Conservation (phyloP, 106 monocot genomes). For the Amphibolis antarctica region DNA sequence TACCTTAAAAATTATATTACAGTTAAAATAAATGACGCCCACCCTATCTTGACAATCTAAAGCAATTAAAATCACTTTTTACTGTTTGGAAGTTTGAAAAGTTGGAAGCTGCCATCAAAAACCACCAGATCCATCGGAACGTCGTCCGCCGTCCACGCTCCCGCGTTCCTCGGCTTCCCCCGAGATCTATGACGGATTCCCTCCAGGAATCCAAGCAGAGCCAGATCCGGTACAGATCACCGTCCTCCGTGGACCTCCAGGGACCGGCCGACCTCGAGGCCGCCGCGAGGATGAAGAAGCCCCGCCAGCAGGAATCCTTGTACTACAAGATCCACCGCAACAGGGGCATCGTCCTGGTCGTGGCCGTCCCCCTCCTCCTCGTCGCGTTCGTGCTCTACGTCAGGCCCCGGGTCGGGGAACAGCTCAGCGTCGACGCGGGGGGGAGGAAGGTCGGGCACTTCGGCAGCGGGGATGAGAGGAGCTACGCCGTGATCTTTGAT, state of each 20-base stretch:
- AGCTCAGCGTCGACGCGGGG: neutral
- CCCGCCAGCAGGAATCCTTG: conserved; percentile 22
- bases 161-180: neutral
- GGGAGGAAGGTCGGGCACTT: neutral
- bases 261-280: conserved; percentile 8
- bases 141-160: neutral
- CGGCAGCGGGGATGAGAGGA: conserved; percentile 2
- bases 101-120: no score
- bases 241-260: conserved; percentile 49
- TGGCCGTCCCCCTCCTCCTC: conserved; percentile 45
- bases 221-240: conserved; percentile 67
- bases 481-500: conserved; percentile 35
- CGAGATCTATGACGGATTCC: conserved; percentile 29
- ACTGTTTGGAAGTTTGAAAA: no score
- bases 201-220: conserved; percentile 19
- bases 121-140: no score
- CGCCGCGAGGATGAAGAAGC: conserved; percentile 58
- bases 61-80: no score
- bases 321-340: conserved; percentile 49
- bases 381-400: conserved; percentile 56
- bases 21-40: no score
- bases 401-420: conserved; percentile 39
- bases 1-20: no score
- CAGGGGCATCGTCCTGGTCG: conserved; percentile 40
- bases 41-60: no score